These are phyloP conservation scores for Inga laurina DNA, from an alignment of 306 rosid genomes.

Conservation along the genomic window DNA sequence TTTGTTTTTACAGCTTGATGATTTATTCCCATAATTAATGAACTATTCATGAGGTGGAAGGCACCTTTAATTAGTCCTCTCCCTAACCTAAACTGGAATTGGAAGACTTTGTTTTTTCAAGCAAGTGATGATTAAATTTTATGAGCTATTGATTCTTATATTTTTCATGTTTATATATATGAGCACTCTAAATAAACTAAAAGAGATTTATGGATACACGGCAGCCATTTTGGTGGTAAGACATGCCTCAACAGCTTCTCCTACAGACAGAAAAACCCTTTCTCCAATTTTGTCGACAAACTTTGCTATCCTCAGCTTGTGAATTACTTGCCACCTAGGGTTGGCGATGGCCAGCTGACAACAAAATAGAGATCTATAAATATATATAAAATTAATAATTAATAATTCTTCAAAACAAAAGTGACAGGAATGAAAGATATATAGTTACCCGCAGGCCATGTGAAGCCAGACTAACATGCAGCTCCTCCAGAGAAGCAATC, in stretches of 20 bases:
- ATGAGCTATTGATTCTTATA: background rate
- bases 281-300: background rate
- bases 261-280: background rate
- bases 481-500: conserved; percentile 55
- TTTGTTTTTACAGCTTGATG: background rate
- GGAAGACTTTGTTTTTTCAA: background rate
- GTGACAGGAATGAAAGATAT: background rate
- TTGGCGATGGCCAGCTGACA: conserved; percentile 56
- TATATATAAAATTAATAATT: background rate
- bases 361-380: background rate
- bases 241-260: conserved; percentile 33
- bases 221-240: conserved; percentile 18
- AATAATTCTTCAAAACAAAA: background rate
- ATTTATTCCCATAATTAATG: background rate
- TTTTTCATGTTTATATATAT: background rate
- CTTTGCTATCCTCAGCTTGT: conserved; percentile 56
- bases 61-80: background rate
- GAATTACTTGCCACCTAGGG: conserved; percentile 76
- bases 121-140: background rate
- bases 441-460: conserved; percentile 49
- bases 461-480: conserved; percentile 47
- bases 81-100: background rate
- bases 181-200: background rate
- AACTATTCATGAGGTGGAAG: background rate
- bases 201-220: background rate